Base-by-base conservation (phyloP, 164 flowering plant genomes). In the Dillenia turbinata region DNA sequence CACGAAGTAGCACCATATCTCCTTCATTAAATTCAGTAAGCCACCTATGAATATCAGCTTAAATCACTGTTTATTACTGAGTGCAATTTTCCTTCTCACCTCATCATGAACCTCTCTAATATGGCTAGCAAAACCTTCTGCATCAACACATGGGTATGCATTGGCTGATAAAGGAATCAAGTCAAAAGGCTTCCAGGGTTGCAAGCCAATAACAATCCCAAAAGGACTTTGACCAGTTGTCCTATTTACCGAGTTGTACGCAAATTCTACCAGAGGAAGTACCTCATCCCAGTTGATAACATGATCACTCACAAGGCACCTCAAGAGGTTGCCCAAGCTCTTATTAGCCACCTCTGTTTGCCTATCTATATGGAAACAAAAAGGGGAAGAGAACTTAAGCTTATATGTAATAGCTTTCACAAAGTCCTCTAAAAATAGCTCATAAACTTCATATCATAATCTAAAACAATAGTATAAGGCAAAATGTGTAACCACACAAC, bases 241-340 rank as follows among this genome's bases (percentile, higher is more conserved):
- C 12, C 47, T 51, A n/a, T 61, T 51, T 6, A 51, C 49, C 9
- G 56, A 61, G 52, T 52, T 26, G 10, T 61, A 61, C 4, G 57
- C 48, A 52, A 61, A 61, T 43, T 61, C 56, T 8, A 26, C 49
- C 11, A 16, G 40, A 43, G 65, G 1, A 12, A 50, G 33, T 14
- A 43, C 47, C 2, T n/a, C 10, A 61, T 61, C 56, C 65, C 49
- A 61, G 11, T n/a, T 46, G 48, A n/a, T 26, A 14, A 16, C 47
- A 40, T 49, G 44, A 9, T 60, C 63, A 5, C 52, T 13, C 11
- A 22, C 54, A 0, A 60, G 26, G 26, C 44, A 48, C 44, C 44
- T 47, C 6, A 49, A 12, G 9, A 49, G 14, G 24, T 48, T 26
- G 19, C 55, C 12, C 40, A 50, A 49, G 12, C 55, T 61, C 9